Base-by-base conservation (phyloP, 371 early-diverging fungal genomes). In the Mortierella sp. region DNA sequence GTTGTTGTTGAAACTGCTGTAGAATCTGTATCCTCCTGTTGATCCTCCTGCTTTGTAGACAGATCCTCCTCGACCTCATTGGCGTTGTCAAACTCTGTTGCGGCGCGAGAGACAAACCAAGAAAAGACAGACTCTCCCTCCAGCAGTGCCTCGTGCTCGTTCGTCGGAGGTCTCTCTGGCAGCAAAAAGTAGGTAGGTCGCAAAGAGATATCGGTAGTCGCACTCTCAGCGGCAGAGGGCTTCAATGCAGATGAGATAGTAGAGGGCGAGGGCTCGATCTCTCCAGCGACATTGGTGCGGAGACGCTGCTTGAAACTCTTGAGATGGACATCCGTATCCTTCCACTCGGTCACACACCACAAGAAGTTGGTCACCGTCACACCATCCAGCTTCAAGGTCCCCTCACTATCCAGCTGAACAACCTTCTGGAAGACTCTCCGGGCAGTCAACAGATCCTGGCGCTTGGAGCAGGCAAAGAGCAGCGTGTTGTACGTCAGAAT, bases 401-500 rank as follows among this genome's bases (percentile, higher is more conserved):
- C 85, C 70, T 85, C 76, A 48, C 87, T 79, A 77, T 76, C 85
- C 0, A 82, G 63, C 67, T 87, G 82, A 2, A 92, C 85, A 86
- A 95, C 90, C 52, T 86, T 77, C 66, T 87, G 86, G 45, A 93
- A 90, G 31, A 95, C 86, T 43, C 86, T 76, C 11, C 94, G 86
- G 13, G 94, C 95, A 45, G 89, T 84, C 7, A 82, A 70, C 16
- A 95, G 85, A 65, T 95, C 90, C 66, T 86, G 89, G 26, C 91
- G 90, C 67, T 90, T 85, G n/a, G 94, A 90, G 82, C 94, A 94
- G 0, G 94, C 95, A 68, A 88, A 89, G 26, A 98, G 69, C 26
- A 98, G 74, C 0, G 94, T 94, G 80, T 95, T 95, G 90, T 92
- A 97, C 0, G 97, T 96, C 77, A 91, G 81, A 41, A 81, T 80